Base-by-base conservation (phyloP, 169 alveolate genomes). In the Cryptosporidium parvum region DNA sequence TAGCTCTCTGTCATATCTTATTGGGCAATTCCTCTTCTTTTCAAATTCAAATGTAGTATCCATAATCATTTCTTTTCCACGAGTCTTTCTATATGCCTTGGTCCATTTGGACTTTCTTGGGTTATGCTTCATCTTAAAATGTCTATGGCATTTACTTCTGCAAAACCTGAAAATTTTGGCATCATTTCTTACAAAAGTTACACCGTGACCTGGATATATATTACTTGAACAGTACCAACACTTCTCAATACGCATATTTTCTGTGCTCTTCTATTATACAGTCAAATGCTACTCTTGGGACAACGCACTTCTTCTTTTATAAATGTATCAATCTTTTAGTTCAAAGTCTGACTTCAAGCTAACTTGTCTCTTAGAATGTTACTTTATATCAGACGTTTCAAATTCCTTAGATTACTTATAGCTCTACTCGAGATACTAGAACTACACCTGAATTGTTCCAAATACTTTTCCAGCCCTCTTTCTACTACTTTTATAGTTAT, bases 31-130 rank as follows among this genome's bases (percentile, higher is more conserved):
- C 85, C 99, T 93, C 85, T 97, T 95, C 95, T 97, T 95, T 95
- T 98, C 99, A 91, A 97, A 97, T 56, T 97, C 99, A 75, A 98
- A 97, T 26, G 97, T 96, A 35, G 97, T 93, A 91, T 98, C 99
- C 9, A 94, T 94, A 48, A 94, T 94, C 97, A 98, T 94, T 94
- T 98, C 99, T 93, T 98, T 97, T 37, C 99, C 98, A 62, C 84
- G 95, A 53, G 98, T 95, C 73, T 97, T 95, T 85, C 99, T 92
- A 86, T 96, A 96, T 14, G 99, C 99, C 94, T 98, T 98, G 35
- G 99, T 98, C 99, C 99, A 98, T 85, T 96, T 96, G 73, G 97
- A 93, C 93, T 98, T 98, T 68, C 99, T 94, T 8, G 99, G 99
- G 86, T 98, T 98, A 91, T 97, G 99, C 94, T 97, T 97, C 85